Evolutionary conservation across 495 filamentous ascomycete genomes (phyloP).

Genomic region (Penicillium argentinense): DNA sequence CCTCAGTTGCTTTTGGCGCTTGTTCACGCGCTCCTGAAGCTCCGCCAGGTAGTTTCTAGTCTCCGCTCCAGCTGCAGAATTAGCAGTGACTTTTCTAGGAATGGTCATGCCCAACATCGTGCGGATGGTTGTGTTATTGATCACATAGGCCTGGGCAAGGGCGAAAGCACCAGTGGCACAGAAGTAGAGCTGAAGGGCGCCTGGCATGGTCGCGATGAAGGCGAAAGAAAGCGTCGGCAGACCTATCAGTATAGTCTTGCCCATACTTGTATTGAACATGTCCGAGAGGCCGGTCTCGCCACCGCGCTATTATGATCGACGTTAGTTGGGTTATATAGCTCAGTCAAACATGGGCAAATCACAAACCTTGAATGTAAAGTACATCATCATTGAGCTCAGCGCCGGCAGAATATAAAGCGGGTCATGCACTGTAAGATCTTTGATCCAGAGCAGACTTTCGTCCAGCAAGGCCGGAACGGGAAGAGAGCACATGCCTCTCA

Average conservation of each 20-base stretch:
- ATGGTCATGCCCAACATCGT: slow-evolving; percentile 23
- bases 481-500: slow-evolving; percentile 69
- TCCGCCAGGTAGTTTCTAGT: not conserved
- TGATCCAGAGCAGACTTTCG: slow-evolving; percentile 74
- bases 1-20: not conserved
- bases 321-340: not conserved
- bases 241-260: slow-evolving; percentile 52
- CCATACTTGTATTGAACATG: slow-evolving; percentile 30
- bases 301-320: slow-evolving; percentile 42
- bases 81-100: not conserved
- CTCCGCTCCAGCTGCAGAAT: not conserved
- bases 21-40: not conserved
- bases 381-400: slow-evolving; percentile 46
- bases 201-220: slow-evolving; percentile 65
- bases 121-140: slow-evolving; percentile 39
- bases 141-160: slow-evolving; percentile 54
- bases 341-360: not conserved
- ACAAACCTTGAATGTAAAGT: slow-evolving; percentile 59
- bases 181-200: slow-evolving; percentile 73
- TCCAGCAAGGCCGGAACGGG: slow-evolving; percentile 75
- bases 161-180: slow-evolving; percentile 54
- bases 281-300: slow-evolving; percentile 47
- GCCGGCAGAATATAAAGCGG: slow-evolving; percentile 74
- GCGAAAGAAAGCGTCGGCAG: slow-evolving; percentile 62
- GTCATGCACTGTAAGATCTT: slow-evolving; percentile 74